Evolutionary conservation across 1,139 yeast genomes (phyloP).

Genomic region (Yamadazyma buinensis): DNA sequence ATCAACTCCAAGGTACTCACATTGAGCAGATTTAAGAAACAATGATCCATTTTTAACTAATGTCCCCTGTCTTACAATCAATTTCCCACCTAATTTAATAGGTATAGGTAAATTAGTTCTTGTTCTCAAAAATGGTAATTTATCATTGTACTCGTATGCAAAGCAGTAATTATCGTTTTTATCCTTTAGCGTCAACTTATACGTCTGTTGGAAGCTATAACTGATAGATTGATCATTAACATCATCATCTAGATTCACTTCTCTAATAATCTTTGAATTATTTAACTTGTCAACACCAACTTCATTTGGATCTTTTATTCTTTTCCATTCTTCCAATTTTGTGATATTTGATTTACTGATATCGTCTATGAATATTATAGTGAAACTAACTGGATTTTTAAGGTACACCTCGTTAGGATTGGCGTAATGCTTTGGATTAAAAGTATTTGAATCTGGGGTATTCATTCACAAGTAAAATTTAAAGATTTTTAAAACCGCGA

Average conservation of each 20-base stretch:
- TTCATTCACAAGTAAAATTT: neutral
- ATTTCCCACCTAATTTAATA: slow-evolving; percentile 36
- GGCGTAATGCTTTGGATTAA: slow-evolving; percentile 17
- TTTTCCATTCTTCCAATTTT: slow-evolving; percentile 40
- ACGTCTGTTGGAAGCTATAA: slow-evolving; percentile 15
- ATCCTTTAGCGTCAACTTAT: slow-evolving; percentile 35
- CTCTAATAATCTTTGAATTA: slow-evolving; percentile 26
- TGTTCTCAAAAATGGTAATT: slow-evolving; percentile 29
- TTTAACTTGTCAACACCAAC: slow-evolving; percentile 37
- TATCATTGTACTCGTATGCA: slow-evolving; percentile 38
- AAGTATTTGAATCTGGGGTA: slow-evolving; percentile 7
- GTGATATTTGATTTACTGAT: slow-evolving; percentile 32
- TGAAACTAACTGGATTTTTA: slow-evolving; percentile 21
- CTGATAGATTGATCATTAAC: slow-evolving; percentile 1
- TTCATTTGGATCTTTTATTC: slow-evolving; percentile 35
- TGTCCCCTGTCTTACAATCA: slow-evolving; percentile 32
- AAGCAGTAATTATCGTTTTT: slow-evolving; percentile 28
- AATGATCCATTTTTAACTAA: slow-evolving; percentile 32
- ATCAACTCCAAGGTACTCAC: slow-evolving; percentile 33
- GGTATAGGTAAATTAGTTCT: slow-evolving; percentile 28
- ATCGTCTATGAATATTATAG: slow-evolving; percentile 32
- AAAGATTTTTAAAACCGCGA: neutral
- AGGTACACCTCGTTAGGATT: slow-evolving; percentile 11
- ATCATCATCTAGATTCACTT: slow-evolving; percentile 25
- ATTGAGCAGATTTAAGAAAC: slow-evolving; percentile 25